Evolutionary conservation across 352 stramenopile species (phyloP).

Genomic region (Pseudoperonospora humuli): DNA sequence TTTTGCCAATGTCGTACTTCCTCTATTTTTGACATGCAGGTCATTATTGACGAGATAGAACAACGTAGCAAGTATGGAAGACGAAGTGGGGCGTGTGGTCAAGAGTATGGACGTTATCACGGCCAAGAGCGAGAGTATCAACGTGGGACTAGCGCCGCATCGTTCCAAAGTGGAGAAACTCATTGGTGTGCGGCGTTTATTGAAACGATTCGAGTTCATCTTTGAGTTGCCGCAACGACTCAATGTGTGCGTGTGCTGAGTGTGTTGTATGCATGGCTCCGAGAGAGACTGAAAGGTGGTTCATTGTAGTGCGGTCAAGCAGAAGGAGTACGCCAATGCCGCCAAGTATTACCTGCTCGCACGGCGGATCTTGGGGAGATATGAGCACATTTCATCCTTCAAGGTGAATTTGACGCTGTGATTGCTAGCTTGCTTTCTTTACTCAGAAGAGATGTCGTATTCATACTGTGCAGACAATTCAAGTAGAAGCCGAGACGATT

Average conservation of each 20-base stretch:
- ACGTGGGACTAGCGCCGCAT: conserved; percentile 78
- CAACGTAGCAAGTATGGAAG: conserved; percentile 89
- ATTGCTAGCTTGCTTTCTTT: background rate
- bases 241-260: conserved; percentile 30
- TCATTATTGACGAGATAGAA: conserved; percentile 30
- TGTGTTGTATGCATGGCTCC: background rate
- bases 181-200: conserved; percentile 90
- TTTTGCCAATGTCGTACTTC: conserved; percentile 1
- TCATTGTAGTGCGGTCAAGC: conserved; percentile 57
- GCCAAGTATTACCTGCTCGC: conserved; percentile 85
- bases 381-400: conserved; percentile 87
- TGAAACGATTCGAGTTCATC: conserved; percentile 96
- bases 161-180: conserved; percentile 94
- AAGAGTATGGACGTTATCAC: conserved; percentile 87
- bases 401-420: conserved; percentile 29
- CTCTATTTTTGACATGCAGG: background rate
- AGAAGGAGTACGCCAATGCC: conserved; percentile 82
- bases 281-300: background rate
- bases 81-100: conserved; percentile 81
- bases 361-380: conserved; percentile 74
- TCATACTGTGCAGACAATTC: conserved; percentile 47
- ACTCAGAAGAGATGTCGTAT: conserved; percentile 3
- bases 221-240: conserved; percentile 92
- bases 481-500: conserved; percentile 81
- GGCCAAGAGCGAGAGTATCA: conserved; percentile 79